Conservation (phyloP, 2,329 filamentous ascomycete genomes). For the Emydomyces testavorans region DNA sequence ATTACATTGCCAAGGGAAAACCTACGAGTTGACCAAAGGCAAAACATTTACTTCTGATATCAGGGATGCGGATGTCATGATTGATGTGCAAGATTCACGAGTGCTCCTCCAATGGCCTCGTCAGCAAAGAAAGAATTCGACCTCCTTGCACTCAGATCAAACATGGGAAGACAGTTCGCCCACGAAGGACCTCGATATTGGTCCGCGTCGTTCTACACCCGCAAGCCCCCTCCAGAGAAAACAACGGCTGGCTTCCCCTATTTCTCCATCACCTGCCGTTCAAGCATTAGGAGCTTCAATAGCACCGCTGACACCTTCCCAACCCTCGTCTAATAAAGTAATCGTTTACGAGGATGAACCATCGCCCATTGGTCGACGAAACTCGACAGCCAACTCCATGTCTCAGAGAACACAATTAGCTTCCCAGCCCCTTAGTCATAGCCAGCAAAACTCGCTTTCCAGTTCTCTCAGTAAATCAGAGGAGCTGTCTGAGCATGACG, state of each 20-base stretch:
- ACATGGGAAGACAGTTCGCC: constrained; percentile 52
- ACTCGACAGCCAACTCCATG: constrained; percentile 19
- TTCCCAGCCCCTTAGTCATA: constrained; percentile 23
- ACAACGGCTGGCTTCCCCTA: constrained; percentile 58
- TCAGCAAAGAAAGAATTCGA: constrained; percentile 42
- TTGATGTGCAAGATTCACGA: constrained; percentile 86
- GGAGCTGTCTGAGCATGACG: constrained; percentile 66
- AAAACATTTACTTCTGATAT: constrained; percentile 86
- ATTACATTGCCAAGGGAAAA: constrained; percentile 78
- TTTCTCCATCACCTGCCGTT: constrained; percentile 55
- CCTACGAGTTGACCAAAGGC: constrained; percentile 75
- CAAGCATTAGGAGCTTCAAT: constrained; percentile 35
- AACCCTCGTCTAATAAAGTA: constrained; percentile 35
- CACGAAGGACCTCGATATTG: constrained; percentile 35
- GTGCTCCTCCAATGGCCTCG: constrained; percentile 83
- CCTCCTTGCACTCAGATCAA: constrained; percentile 49
- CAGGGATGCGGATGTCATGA: constrained; percentile 77
- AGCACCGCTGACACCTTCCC: constrained; percentile 35
- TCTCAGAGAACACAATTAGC: constrained; percentile 28
- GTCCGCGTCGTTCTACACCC: constrained; percentile 23
- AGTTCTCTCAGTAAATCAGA: constrained; percentile 38
- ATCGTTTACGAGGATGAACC: constrained; percentile 62
- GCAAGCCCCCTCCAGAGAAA: constrained; percentile 45
- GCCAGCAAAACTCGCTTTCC: constrained; percentile 26
- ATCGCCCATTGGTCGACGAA: constrained; percentile 41